phyloP scores from a whole-genome alignment of 441 rosid genomes.

The Rhodomyrtus psidioides region DNA sequence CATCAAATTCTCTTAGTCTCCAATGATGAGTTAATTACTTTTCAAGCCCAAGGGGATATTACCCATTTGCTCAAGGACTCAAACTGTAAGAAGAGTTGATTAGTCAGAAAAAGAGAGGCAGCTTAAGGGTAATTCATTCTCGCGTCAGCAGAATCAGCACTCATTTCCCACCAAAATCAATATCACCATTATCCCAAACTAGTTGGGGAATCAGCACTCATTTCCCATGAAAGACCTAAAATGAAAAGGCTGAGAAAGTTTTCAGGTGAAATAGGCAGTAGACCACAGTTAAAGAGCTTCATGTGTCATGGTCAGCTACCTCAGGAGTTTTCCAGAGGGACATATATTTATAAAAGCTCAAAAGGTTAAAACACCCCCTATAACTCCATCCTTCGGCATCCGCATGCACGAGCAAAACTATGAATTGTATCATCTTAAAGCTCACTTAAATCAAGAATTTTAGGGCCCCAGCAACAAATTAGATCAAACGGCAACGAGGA shows the following conservation, averaged over 20 bases:
- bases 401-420: background rate
- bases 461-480: background rate
- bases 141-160: background rate
- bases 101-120: background rate
- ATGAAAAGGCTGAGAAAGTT: background rate
- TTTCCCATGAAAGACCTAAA: background rate
- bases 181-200: no score
- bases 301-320: background rate
- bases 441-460: background rate
- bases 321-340: background rate
- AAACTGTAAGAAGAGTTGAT: background rate
- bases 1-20: background rate
- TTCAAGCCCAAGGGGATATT: background rate
- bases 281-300: background rate
- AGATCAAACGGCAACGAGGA: background rate
- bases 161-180: background rate
- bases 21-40: background rate
- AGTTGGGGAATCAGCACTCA: background rate
- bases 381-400: background rate
- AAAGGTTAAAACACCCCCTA: background rate
- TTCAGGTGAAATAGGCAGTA: background rate
- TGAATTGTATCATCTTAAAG: background rate
- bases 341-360: background rate
- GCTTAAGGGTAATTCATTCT: background rate
- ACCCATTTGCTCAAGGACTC: background rate